These are phyloP conservation scores for Hyaloscypha finlandica DNA, from an alignment of 495 filamentous ascomycete genomes.

Conservation along the genomic window DNA sequence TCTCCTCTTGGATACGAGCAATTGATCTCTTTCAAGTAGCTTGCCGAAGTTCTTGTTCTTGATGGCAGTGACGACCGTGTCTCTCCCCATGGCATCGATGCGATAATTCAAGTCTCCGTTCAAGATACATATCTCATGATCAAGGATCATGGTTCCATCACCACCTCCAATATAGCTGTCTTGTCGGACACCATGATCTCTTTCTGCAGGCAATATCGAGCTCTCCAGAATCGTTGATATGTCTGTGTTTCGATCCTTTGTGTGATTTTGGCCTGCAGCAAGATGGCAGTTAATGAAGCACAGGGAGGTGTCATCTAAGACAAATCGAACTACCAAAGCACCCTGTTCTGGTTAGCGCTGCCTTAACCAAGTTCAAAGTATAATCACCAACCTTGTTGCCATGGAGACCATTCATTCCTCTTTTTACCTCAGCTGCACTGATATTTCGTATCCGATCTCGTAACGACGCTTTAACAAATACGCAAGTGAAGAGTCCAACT, in stretches of 20 bases:
- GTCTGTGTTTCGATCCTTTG: conserved; percentile 89
- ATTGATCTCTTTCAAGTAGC: conserved; percentile 91
- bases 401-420: conserved; percentile 89
- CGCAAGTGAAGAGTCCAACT: conserved; percentile 92
- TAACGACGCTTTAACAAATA: conserved; percentile 84
- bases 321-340: conserved; percentile 86
- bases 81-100: conserved; percentile 93
- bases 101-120: conserved; percentile 98
- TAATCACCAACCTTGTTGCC: conserved; percentile 76
- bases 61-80: conserved; percentile 83
- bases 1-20: conserved; percentile 79
- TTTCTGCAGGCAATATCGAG: conserved; percentile 66
- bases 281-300: conserved; percentile 99
- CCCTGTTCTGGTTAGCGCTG: conserved; percentile 49
- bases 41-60: conserved; percentile 79
- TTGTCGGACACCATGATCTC: conserved; percentile 56
- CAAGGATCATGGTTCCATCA: conserved; percentile 93
- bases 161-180: conserved; percentile 87
- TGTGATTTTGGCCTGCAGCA: conserved; percentile 89
- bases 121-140: conserved; percentile 93
- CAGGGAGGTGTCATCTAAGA: conserved; percentile 87
- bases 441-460: conserved; percentile 75
- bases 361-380: not conserved
- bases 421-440: conserved; percentile 81
- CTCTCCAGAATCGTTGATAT: conserved; percentile 87